Base-by-base conservation (phyloP, 1,284 basidiomycete genomes). In the Trichosporon coremiiforme region DNA sequence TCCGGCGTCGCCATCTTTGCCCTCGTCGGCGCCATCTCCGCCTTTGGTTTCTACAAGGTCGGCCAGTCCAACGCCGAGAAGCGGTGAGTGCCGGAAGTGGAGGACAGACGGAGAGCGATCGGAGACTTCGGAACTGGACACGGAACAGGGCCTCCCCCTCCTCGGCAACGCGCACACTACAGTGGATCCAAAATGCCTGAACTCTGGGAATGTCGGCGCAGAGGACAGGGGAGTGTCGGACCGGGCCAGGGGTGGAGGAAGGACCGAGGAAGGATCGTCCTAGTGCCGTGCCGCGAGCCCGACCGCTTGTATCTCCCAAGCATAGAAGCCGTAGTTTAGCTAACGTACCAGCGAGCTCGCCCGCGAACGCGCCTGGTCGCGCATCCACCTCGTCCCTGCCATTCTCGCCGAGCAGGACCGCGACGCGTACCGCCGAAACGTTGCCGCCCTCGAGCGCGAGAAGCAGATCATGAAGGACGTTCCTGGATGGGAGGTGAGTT, bases 391-490 rank as follows among this genome's bases (percentile, higher is more conserved):
- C 63, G 91, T 96, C 55, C 96, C 96, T 17, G 83, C 98, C 71
- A 87, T 97, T 63, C 87, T 95, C 75, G 95, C 95, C 64, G 95
- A 99, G 84, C 90, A 91, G 15, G 95, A 99, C 85, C 90, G 96
- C 70, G 94, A 96, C 82, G 87, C 88, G 65, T 95, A 92, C 86
- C 88, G 94, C 75, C 88, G 94, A 66, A 86, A 90, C 78, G 87
- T 90, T 78, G 94, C 94, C n/a, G 89, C 90, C 64, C 65, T 91
- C 70, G 90, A 86, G 65, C 85, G 94, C 68, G 96, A 99, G 85
- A 88, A 88, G 85, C 91, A 90, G 85, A 94, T 98, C 79, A 99
- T 99, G 95, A 93, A 93, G 85, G 92, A 95, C 79, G 94, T 98
- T 50, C 87, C 88, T 67, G 93, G 89, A 68, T 99, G 96, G 96